Percentiles rank a stretch among this genome's conserved stretches.
phyloP scores from a whole-genome alignment of 805 yeast species.

The Zygosaccharomyces pseudorouxii region DNA sequence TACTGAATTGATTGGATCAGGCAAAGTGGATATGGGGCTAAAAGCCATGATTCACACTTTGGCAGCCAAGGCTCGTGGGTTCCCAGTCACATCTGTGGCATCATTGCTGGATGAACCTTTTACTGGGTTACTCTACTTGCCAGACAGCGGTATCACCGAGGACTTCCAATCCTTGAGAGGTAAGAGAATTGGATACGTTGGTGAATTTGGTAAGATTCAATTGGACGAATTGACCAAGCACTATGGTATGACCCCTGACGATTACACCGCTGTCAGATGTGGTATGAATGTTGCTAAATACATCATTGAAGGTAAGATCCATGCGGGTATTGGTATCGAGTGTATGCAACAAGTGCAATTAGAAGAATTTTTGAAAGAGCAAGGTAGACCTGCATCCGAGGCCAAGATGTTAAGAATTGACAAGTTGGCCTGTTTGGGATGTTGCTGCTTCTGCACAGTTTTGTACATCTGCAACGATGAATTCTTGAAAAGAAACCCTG shows the following conservation, averaged over 20 bases:
- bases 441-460: slow-evolving; percentile 56
- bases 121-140: slow-evolving; percentile 50
- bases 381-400: slow-evolving; percentile 43
- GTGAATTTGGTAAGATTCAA: slow-evolving; percentile 57
- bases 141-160: slow-evolving; percentile 46
- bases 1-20: slow-evolving; percentile 52
- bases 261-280: slow-evolving; percentile 54
- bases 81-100: slow-evolving; percentile 52
- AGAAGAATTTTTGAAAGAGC: slow-evolving; percentile 44
- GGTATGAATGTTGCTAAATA: slow-evolving; percentile 57
- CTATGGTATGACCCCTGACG: slow-evolving; percentile 52
- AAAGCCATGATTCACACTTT: slow-evolving; percentile 58
- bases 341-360: slow-evolving; percentile 56
- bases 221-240: slow-evolving; percentile 52
- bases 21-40: slow-evolving; percentile 54
- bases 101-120: slow-evolving; percentile 54
- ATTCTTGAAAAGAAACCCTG: slow-evolving; percentile 45
- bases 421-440: slow-evolving; percentile 50
- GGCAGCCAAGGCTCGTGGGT: slow-evolving; percentile 57
- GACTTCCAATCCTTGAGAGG: slow-evolving; percentile 51
- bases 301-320: slow-evolving; percentile 51
- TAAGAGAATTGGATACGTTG: slow-evolving; percentile 52
- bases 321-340: slow-evolving; percentile 57
- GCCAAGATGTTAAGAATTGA: slow-evolving; percentile 56
- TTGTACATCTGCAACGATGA: slow-evolving; percentile 50